phyloP scores from a whole-genome alignment of 371 early-diverging fungal genomes.

The Capniomyces stellatus region DNA sequence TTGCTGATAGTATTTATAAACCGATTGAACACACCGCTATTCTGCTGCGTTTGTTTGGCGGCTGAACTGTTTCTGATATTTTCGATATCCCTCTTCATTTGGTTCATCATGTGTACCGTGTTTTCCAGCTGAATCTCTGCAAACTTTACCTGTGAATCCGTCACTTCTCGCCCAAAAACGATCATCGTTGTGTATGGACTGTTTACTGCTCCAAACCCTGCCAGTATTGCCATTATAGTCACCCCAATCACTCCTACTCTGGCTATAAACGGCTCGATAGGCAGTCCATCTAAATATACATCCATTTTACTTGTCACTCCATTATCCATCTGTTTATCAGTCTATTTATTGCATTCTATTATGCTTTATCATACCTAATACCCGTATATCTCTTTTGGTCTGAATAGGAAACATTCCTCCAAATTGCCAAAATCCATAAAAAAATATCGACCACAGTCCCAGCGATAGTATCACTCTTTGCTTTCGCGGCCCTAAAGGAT shows the following conservation, averaged over 20 bases:
- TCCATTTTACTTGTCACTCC: neutral
- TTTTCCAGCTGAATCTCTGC: conserved; percentile 39
- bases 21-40: neutral
- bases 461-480: conserved; percentile 25
- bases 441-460: conserved; percentile 34
- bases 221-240: conserved; percentile 73
- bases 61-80: neutral
- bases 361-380: neutral
- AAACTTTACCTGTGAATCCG: conserved; percentile 29
- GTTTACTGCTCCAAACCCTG: conserved; percentile 89
- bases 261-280: conserved; percentile 50
- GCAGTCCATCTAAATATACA: conserved; percentile 7
- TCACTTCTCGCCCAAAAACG: conserved; percentile 39
- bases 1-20: neutral
- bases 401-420: conserved; percentile 33
- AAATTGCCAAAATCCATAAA: conserved; percentile 50
- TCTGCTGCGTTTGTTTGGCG: neutral
- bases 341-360: neutral
- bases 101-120: conserved; percentile 7
- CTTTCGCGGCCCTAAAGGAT: too few relatives aligned
- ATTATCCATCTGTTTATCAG: conserved; percentile 6
- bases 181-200: conserved; percentile 56
- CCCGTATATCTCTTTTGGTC: neutral
- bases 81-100: neutral
- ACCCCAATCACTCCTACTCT: conserved; percentile 77